Base-by-base conservation (phyloP, 306 rosid species). In the Fragaria iinumae region DNA sequence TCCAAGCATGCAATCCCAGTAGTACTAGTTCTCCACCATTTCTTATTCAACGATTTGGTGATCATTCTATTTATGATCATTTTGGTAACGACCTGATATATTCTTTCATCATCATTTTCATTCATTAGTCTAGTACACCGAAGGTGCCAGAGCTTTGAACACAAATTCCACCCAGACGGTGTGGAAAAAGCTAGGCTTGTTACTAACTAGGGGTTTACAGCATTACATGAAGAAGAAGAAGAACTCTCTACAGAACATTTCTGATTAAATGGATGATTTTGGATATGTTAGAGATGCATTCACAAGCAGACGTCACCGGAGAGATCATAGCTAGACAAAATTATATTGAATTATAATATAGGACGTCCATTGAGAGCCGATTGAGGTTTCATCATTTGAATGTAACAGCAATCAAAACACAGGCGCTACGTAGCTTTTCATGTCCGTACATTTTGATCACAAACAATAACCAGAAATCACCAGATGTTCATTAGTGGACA, bases 41-140 rank as follows among this genome's bases (percentile, higher is more conserved):
- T 43, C 50, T 10, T 45, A 74, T 80, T 80, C 79, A 68, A 80
- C 79, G 27, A 34, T 68, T 75, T 74, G 75, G 65, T 80, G 34
- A 74, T 80, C 78, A 29, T 73, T 73, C 13, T 63, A 20, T 16
- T 63, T 43, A 56, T 63, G 44, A 56, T 68, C 56, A 10, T 17
- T 44, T 7, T 56, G 64, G 5, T 11, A 69, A 57, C 6, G 10
- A 44, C 38, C 13, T 49, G 17, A 36, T 71, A 34, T 29, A 11
- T 20, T 49, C 50, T 7, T 53, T 2, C 36, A 39, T 39, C 43
- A 6, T 38, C 34, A 11, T 36, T 38, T 36, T 18, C 68, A 38
- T 20, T 38, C 70, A 38, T 1, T 16, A 14, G 2, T 32, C 43
- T 63, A 14, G 68, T 38, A 3, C 23, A n/a, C 27, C 13, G 0